Evolutionary conservation across 1,284 basidiomycete species (phyloP), one percentile per base, ranked within the genome.

Genomic region (Malassezia pachydermatis): DNA sequence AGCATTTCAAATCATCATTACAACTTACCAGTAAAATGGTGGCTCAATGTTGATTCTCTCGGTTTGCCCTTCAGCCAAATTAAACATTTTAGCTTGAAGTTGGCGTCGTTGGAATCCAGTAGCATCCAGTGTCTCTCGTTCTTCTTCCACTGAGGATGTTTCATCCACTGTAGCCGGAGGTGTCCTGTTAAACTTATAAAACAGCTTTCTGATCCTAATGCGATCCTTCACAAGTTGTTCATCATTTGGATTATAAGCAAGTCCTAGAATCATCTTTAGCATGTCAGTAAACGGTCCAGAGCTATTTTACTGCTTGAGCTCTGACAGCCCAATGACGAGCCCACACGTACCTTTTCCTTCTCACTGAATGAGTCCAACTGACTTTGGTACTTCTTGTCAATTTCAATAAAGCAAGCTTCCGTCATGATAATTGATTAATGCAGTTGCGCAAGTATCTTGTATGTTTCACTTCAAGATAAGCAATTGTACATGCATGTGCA

Each of bases 31-130:
- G 25, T 33, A 55, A 19, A 62, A 57, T 0, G 58, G 58, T 3
- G 59, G 59, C 20, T 62, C 60, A 19, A 62, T 45, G 22, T 54
- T 53, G 24, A 61, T 47, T 11, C 25, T 35, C 4, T 41, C 7
- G 13, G 39, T 32, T 11, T 48, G 28, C 11, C 45, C 50, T 11
- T 43, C 13, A 11, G 29, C 25, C 3, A 61, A 23, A 1, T 30
- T 36, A 11, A 59, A 45, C 6, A 63, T 29, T 9, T 63, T 35
- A 25, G 47, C 45, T 7, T 61, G 24, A 5, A 63, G 16, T 7
- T 29, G 23, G 13, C 59, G 41, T 10, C 56, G 33, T 22, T 55
- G 42, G 8, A 33, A 41, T 1, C 48, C 51, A 23, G 46, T 58
- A 19, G 27, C 2, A 30, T 41, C 39, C 13, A 19, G 7, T 9